These are phyloP conservation scores for Yamadazyma tumulicola DNA, from an alignment of 805 yeast species.

Conservation along the genomic window DNA sequence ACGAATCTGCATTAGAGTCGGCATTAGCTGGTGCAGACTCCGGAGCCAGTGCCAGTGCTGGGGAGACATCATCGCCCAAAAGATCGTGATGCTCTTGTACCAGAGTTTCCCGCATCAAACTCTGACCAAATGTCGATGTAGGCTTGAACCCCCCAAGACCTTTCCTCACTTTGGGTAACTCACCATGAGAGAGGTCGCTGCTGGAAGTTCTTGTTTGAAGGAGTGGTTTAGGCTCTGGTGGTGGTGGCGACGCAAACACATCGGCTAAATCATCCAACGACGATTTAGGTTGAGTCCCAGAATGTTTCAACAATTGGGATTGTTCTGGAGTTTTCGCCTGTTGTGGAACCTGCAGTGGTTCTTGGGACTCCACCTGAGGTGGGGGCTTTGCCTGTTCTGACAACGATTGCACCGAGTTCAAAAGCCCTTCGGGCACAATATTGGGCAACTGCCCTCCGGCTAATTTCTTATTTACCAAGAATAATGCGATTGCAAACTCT, in stretches of 20 bases:
- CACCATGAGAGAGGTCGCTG: slow-evolving; percentile 27
- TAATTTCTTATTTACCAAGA: slow-evolving; percentile 78
- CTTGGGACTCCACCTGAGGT: slow-evolving; percentile 2
- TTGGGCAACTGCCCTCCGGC: slow-evolving; percentile 78
- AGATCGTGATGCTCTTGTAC: slow-evolving; percentile 21
- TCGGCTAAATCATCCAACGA: slow-evolving; percentile 66
- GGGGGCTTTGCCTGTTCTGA: neutral
- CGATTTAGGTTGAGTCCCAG: slow-evolving; percentile 36
- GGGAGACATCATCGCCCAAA: slow-evolving; percentile 31
- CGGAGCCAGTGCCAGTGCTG: neutral
- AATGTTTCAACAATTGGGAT: neutral
- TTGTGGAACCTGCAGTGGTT: slow-evolving; percentile 1
- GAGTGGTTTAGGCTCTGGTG: slow-evolving; percentile 13
- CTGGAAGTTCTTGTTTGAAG: slow-evolving; percentile 27
- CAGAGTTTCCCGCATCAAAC: slow-evolving; percentile 37
- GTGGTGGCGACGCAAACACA: slow-evolving; percentile 31
- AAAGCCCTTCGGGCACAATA: slow-evolving; percentile 65
- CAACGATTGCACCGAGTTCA: slow-evolving; percentile 24
- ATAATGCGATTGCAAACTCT: slow-evolving; percentile 94
- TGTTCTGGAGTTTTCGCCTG: slow-evolving; percentile 3
- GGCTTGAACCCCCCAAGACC: slow-evolving; percentile 62
- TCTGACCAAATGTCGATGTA: slow-evolving; percentile 82
- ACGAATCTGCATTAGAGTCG: neutral
- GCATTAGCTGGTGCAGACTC: neutral
- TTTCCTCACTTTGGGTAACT: slow-evolving; percentile 31